Conservation (phyloP, 1,284 basidiomycete species). For the Leccinum pachyderme region DNA sequence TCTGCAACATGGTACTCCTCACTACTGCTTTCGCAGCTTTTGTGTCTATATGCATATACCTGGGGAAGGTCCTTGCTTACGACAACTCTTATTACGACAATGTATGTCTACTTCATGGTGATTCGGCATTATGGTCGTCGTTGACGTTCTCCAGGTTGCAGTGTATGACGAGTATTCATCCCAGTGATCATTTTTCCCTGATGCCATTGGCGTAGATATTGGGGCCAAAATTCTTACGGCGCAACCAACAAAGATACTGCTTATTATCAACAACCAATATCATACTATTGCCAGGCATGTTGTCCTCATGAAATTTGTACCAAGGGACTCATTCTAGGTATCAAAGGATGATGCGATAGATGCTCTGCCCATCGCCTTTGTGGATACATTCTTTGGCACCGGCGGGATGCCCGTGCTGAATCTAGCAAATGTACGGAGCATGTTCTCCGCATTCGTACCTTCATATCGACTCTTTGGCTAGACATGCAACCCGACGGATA, state of each 20-base stretch:
- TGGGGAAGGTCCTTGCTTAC: constrained; percentile 38
- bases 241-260: constrained; percentile 13
- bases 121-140: not conserved
- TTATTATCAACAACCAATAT: constrained; percentile 31
- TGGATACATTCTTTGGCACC: constrained; percentile 54
- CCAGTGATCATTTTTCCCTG: constrained; percentile 4
- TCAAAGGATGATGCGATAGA: constrained; percentile 26
- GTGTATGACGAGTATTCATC: constrained; percentile 39
- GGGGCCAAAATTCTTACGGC: constrained; percentile 33
- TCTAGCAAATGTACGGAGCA: constrained; percentile 52
- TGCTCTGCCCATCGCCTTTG: constrained; percentile 59
- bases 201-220: constrained; percentile 21
- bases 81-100: constrained; percentile 61
- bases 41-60: constrained; percentile 11
- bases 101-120: constrained; percentile 35
- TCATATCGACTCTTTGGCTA: not conserved
- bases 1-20: constrained; percentile 16
- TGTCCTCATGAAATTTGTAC: not conserved
- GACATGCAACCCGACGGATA: constrained; percentile 45
- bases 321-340: constrained; percentile 45
- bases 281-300: constrained; percentile 24
- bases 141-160: constrained; percentile 40
- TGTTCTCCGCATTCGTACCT: not conserved
- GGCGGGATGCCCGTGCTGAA: constrained; percentile 60
- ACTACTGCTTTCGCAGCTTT: not conserved